phyloP scores from a whole-genome alignment of 768 basidiomycete genomes.

The Termitomyces sp. region DNA sequence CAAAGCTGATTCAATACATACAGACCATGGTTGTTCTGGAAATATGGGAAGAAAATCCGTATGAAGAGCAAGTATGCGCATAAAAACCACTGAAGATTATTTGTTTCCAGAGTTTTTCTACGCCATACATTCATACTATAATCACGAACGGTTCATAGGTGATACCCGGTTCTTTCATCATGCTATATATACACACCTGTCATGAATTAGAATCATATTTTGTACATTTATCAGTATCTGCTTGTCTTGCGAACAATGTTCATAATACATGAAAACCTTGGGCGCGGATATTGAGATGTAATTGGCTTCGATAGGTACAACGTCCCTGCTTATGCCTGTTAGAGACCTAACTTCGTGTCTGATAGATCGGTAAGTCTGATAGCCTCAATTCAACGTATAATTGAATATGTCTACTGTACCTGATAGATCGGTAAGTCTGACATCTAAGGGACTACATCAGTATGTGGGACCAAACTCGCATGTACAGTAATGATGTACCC shows the following conservation, averaged over 20 bases:
- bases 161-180: neutral
- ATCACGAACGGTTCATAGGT: neutral
- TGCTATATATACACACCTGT: neutral
- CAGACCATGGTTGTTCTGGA: conserved; percentile 30
- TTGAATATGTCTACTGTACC: too few species aligned
- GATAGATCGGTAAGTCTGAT: too few species aligned
- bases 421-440: too few species aligned
- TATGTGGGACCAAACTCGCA: too few species aligned
- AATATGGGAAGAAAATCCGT: conserved; percentile 37
- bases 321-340: too few species aligned
- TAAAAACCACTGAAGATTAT: conserved; percentile 3
- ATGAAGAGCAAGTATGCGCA: conserved; percentile 39
- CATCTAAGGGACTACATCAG: too few species aligned
- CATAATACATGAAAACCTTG: neutral
- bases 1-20: conserved; percentile 9
- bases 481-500: too few species aligned
- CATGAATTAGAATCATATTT: neutral
- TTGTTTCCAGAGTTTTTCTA: neutral
- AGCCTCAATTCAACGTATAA: too few species aligned
- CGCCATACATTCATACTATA: neutral
- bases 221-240: neutral
- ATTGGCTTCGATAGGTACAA: neutral
- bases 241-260: neutral
- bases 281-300: neutral
- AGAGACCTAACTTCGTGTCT: too few species aligned